Conservation (phyloP, 306 rosid species). For the Dalbergia cultrata region DNA sequence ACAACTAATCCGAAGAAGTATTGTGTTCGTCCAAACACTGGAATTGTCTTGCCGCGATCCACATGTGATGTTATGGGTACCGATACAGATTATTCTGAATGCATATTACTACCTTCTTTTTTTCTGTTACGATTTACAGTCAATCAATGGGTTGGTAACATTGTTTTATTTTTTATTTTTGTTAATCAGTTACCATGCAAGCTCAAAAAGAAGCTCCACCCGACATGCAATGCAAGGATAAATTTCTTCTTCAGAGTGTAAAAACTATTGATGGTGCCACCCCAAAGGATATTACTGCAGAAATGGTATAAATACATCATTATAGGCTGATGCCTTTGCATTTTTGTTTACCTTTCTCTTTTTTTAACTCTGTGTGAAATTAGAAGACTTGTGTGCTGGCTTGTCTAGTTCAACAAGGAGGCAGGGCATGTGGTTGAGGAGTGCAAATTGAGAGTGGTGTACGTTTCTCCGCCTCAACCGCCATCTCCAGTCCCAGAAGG, state of each 20-base stretch:
- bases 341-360: slow-evolving; percentile 34
- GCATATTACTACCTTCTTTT: not conserved
- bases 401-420: slow-evolving; percentile 85
- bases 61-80: slow-evolving; percentile 92
- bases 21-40: slow-evolving; percentile 98
- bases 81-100: slow-evolving; percentile 18
- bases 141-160: slow-evolving; percentile 4
- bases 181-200: slow-evolving; percentile 86
- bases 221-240: slow-evolving; percentile 97
- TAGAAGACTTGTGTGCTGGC: slow-evolving; percentile 49
- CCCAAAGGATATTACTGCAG: slow-evolving; percentile 77
- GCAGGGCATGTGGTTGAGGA: slow-evolving; percentile 94
- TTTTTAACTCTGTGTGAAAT: slow-evolving; percentile 36
- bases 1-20: slow-evolving; percentile 97
- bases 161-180: slow-evolving; percentile 1
- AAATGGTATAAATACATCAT: slow-evolving; percentile 68
- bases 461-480: slow-evolving; percentile 90
- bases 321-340: not conserved
- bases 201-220: slow-evolving; percentile 89
- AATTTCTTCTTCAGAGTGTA: slow-evolving; percentile 96
- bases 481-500: slow-evolving; percentile 98
- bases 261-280: slow-evolving; percentile 63
- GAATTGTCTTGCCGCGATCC: slow-evolving; percentile 85
- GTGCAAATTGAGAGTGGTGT: slow-evolving; percentile 90
- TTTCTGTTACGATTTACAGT: not conserved